A percentile compares a stretch with the other conserved stretches of the same genome.
phyloP scores from a whole-genome alignment of 2,329 filamentous ascomycete species.

The Monilinia aucupariae region DNA sequence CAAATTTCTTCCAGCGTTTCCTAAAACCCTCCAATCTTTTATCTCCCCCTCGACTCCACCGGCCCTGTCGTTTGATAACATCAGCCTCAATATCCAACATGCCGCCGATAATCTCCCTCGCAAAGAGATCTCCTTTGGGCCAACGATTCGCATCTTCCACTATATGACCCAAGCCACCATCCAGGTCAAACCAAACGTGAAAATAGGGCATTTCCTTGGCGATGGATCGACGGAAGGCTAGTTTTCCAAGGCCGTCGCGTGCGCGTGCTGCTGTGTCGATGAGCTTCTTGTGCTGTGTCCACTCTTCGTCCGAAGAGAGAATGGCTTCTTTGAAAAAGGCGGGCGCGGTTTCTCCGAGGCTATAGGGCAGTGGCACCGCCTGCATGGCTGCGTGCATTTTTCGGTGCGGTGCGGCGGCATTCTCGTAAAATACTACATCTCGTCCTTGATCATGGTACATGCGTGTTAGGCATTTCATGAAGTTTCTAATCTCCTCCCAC shows the following conservation, averaged over 20 bases:
- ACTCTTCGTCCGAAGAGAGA: constrained; percentile 80
- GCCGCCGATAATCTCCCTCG: constrained; percentile 82
- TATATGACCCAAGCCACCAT: constrained; percentile 87
- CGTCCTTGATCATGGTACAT: constrained; percentile 93
- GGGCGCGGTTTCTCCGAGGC: constrained; percentile 83
- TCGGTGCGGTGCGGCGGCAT: constrained; percentile 74
- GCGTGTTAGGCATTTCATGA: constrained; percentile 92
- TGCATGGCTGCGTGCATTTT: constrained; percentile 81
- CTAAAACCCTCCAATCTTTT: constrained; percentile 68
- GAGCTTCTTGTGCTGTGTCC: constrained; percentile 90
- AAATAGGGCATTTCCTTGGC: constrained; percentile 99
- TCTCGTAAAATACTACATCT: constrained; percentile 96
- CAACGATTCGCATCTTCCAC: constrained; percentile 81
- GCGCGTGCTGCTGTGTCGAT: constrained; percentile 75
- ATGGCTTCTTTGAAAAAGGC: constrained; percentile 97
- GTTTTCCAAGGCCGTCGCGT: constrained; percentile 65
- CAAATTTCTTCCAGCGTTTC: constrained; percentile 64
- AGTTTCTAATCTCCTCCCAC: constrained; percentile 98
- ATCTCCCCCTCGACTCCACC: constrained; percentile 61
- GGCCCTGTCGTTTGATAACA: constrained; percentile 82
- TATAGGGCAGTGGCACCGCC: constrained; percentile 82
- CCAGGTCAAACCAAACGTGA: constrained; percentile 89
- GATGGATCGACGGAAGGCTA: constrained; percentile 74
- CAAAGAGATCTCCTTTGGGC: constrained; percentile 90
- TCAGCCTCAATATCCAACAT: constrained; percentile 82